A percentile compares a stretch with the other conserved stretches of the same genome.
These are phyloP conservation scores for Pseudopithomyces maydicus DNA, from an alignment of 2,329 filamentous ascomycete species.

Conservation along the genomic window DNA sequence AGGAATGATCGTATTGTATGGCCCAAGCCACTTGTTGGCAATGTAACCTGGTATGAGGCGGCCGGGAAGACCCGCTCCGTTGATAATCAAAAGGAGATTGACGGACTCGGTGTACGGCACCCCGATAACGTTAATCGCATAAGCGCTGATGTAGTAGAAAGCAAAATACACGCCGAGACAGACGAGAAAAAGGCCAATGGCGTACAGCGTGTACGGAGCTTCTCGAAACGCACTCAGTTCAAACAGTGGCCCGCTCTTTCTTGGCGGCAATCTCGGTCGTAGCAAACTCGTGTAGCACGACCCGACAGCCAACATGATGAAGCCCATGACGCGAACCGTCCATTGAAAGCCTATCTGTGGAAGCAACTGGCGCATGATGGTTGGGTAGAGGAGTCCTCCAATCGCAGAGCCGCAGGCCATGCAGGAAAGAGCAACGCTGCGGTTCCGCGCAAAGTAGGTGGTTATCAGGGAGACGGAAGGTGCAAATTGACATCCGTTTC, in stretches of 20 bases:
- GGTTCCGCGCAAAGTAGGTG: conserved; percentile 64
- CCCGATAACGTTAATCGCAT: conserved; percentile 50
- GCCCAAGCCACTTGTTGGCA: conserved; percentile 59
- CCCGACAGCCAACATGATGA: conserved; percentile 60
- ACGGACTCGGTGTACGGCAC: conserved; percentile 58
- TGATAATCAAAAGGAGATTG: conserved; percentile 61
- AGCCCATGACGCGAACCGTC: conserved; percentile 66
- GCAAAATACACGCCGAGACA: conserved; percentile 48
- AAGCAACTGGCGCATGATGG: conserved; percentile 58
- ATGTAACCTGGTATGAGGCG: conserved; percentile 60
- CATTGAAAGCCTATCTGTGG: conserved; percentile 67
- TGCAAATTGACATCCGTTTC: conserved; percentile 41
- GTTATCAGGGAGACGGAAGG: conserved; percentile 37
- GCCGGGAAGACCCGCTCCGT: conserved; percentile 61
- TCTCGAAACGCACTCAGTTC: conserved; percentile 51
- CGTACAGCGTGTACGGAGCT: conserved; percentile 46
- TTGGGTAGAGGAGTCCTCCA: conserved; percentile 68
- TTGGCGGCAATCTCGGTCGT: conserved; percentile 49
- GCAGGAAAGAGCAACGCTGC: conserved; percentile 65
- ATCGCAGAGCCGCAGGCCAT: conserved; percentile 64
- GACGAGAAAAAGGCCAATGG: conserved; percentile 40
- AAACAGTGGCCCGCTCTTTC: conserved; percentile 49
- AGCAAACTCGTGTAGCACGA: conserved; percentile 43
- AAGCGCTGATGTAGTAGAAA: conserved; percentile 53
- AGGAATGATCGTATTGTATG: conserved; percentile 62